These are phyloP conservation scores for Alloteropsis semialata DNA, from an alignment of 176 grass and related monocot species.

Conservation along the genomic window DNA sequence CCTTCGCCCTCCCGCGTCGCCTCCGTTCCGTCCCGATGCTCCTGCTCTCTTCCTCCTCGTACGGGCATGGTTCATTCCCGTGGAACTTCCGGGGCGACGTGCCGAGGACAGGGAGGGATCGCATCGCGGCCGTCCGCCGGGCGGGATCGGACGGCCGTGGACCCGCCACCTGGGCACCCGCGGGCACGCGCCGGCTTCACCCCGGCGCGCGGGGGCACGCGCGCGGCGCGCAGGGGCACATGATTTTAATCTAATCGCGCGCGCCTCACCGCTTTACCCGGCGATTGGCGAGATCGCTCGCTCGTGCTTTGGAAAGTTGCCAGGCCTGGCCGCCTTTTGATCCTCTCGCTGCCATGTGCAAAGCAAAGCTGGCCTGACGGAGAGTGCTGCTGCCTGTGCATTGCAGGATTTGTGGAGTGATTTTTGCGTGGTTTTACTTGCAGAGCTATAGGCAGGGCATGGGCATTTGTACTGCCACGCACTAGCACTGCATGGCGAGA, in stretches of 20 bases:
- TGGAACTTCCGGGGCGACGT: background rate
- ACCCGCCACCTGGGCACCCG: slow-evolving; percentile 14
- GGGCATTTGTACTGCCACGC: background rate
- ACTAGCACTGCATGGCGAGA: background rate
- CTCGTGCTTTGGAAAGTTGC: background rate
- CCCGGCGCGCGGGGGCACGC: slow-evolving; percentile 26
- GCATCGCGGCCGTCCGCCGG: background rate
- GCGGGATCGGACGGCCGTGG: background rate
- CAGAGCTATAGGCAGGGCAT: background rate
- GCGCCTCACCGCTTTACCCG: background rate
- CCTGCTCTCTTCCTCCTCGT: background rate
- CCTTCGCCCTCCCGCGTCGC: background rate
- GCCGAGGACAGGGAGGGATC: background rate
- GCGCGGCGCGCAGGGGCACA: slow-evolving; percentile 24
- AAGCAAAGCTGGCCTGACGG: background rate
- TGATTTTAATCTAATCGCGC: slow-evolving; percentile 2
- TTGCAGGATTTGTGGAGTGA: background rate
- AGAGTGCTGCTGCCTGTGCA: background rate
- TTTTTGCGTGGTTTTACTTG: background rate
- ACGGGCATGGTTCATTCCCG: background rate
- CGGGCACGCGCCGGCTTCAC: slow-evolving; percentile 17
- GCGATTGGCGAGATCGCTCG: background rate
- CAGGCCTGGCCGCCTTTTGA: background rate
- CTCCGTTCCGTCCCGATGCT: background rate
- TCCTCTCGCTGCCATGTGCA: background rate